Percentiles rank a stretch among this genome's conserved stretches.
Conservation (phyloP, 2,329 filamentous ascomycete species). For the Exophiala sp. region DNA sequence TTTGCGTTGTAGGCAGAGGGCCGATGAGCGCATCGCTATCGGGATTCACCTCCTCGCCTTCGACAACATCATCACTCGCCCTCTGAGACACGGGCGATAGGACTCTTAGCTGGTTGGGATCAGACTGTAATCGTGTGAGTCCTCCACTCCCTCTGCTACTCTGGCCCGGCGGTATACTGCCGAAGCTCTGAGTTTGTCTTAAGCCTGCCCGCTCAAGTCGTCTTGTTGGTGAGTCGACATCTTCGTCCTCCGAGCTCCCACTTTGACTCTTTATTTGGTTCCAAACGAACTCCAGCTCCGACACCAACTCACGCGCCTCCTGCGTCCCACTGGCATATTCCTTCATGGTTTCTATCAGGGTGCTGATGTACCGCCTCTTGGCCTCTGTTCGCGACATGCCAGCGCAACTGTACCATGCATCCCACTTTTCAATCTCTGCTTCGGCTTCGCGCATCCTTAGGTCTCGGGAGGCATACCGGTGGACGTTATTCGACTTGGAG, state of each 20-base stretch:
- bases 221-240: slow-evolving; percentile 37
- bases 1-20: slow-evolving; percentile 23
- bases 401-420: slow-evolving; percentile 89
- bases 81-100: slow-evolving; percentile 77
- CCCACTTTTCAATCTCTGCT: slow-evolving; percentile 48
- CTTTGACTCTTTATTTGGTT: slow-evolving; percentile 69
- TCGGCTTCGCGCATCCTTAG: slow-evolving; percentile 43
- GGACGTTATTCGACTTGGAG: slow-evolving; percentile 23
- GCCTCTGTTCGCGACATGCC: slow-evolving; percentile 84
- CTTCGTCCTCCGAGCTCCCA: slow-evolving; percentile 31
- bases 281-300: slow-evolving; percentile 98
- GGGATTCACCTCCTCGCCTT: slow-evolving; percentile 32
- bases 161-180: slow-evolving; percentile 10
- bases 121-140: slow-evolving; percentile 14
- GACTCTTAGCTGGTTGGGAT: slow-evolving; percentile 59
- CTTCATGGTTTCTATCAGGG: slow-evolving; percentile 95
- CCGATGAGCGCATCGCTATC: slow-evolving; percentile 29
- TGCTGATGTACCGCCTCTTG: slow-evolving; percentile 89
- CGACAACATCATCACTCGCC: slow-evolving; percentile 48
- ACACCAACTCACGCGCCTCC: slow-evolving; percentile 81
- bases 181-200: slow-evolving; percentile 34
- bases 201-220: slow-evolving; percentile 46
- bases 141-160: slow-evolving; percentile 5
- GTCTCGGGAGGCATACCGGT: slow-evolving; percentile 27
- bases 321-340: slow-evolving; percentile 77